Base-by-base conservation (phyloP, 2,329 filamentous ascomycete genomes). In the Aaosphaeria arxii region DNA sequence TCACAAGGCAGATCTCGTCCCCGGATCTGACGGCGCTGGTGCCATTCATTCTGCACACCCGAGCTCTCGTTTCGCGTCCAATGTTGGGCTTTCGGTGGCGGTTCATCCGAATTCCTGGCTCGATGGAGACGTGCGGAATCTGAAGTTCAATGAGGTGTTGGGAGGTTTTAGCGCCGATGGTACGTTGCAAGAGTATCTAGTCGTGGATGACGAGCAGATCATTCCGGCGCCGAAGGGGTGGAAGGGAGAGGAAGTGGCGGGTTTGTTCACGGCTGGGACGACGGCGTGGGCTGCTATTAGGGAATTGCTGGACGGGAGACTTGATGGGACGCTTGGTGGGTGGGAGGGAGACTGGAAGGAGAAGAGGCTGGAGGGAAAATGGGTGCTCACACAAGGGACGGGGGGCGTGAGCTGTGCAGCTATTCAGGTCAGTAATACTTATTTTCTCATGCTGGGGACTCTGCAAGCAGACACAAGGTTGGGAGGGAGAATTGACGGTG, bases 331-430 rank as follows among this genome's bases (percentile, higher is more conserved):
- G 29, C 5, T 52, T 11, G 45, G 11, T 5, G 46, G 13, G 28
- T 56, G 41, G 30, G 38, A 42, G 31, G 43, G 45, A 5, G 38
- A 30, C 3, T 52, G 42, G 40, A 44, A 6, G 29, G 42, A 49
- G 11, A 53, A 48, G 41, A 50, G 45, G 33, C 52, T 55, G 48
- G 11, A 53, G 44, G 24, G 51, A 42, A 56, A 54, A 44, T 50
- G 48, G 28, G 81, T 88, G 3, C 72, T 88, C 30, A 82, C 82
- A 1, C 81, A 86, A 66, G 85, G 85, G 11, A 87, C 83, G 0
- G 84, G 84, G 24, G 84, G 84, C 49, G 84, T 87, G 11, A 80
- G 77, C 51, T 73, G 86, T 50, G 84, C 84, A 51, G 83, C 76
- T 11, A 66, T 86, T 32, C 83, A 80, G 71, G 50, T 52, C 11